Evolutionary conservation across 1,139 yeast genomes (phyloP).

Genomic region (Candida buenavistaensis): DNA sequence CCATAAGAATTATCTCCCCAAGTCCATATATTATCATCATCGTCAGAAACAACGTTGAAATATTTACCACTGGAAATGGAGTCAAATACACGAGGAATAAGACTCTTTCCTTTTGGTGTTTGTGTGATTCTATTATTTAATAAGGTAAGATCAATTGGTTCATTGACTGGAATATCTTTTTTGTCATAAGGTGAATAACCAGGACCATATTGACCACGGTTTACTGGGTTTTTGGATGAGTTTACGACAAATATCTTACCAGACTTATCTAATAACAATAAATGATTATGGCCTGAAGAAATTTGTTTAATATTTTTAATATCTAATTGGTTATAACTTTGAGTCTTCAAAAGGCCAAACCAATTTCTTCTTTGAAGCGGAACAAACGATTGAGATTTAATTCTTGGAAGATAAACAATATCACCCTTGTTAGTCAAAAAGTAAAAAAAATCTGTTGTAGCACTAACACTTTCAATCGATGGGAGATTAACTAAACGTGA

Average conservation of each 20-base stretch:
- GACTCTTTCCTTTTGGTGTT: conserved; percentile 21
- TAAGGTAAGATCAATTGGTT: conserved; percentile 34
- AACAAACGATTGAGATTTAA: conserved; percentile 19
- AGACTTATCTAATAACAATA: conserved; percentile 58
- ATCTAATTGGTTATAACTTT: conserved; percentile 18
- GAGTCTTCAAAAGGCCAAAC: conserved; percentile 21
- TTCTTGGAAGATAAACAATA: conserved; percentile 50
- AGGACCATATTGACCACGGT: conserved; percentile 87
- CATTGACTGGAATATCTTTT: conserved; percentile 24
- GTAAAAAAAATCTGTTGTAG: conserved; percentile 60
- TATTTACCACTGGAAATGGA: conserved; percentile 71
- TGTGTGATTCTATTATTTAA: conserved; percentile 35
- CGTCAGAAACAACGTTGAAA: conserved; percentile 70
- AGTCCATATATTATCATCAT: conserved; percentile 64
- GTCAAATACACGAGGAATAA: conserved; percentile 46
- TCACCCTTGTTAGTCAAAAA: conserved; percentile 56
- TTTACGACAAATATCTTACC: conserved; percentile 68
- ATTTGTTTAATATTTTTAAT: conserved; percentile 47
- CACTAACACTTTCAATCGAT: conserved; percentile 48
- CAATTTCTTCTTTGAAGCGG: conserved; percentile 22
- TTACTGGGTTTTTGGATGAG: conserved; percentile 44
- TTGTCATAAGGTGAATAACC: conserved; percentile 58
- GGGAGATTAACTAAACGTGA: conserved; percentile 36
- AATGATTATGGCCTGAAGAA: conserved; percentile 64
- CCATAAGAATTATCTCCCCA: conserved; percentile 88